Base-by-base conservation (phyloP, 345 rosid genomes). In the Euphorbia peplus region DNA sequence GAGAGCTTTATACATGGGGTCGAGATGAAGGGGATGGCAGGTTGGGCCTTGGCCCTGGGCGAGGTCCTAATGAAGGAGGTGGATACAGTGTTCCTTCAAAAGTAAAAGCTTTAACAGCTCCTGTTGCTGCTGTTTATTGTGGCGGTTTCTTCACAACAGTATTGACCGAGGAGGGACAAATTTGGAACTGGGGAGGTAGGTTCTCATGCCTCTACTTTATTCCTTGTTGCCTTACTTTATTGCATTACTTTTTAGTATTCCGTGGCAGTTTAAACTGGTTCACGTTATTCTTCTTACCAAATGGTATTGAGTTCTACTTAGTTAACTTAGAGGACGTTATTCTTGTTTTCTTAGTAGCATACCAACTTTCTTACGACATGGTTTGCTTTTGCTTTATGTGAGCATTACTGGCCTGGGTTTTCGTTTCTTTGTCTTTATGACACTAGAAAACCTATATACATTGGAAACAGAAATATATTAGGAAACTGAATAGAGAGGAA, bases 21-120 rank as follows among this genome's bases (percentile, higher is more conserved):
- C 82, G 96, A 78, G 97, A 93, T 58, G 96, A 93, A 81, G 99
- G 95, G 30, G 99, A 91, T 48, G 97, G 99, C 26, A 85, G 99
- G 73, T 79, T 93, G 66, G 99, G 99, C 57, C 93, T 91, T 21
- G 99, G 99, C 54, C 91, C 97, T 76, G 87, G 85, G 7, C 78
- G 87, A 28, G 97, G 99, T 56, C 99, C 96, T 46, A 90, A 91
- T 67, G 96, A 91, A 82, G 96, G 86, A 30, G 99, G 96, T 65
- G 92, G 97, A 63, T 87, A 85, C 60, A 88, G 99, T 76, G 81
- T 91, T 67, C 99, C 96, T n/a, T 88, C 88, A 66, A 79, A 78
- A 74, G 89, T 91, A 46, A 87, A 87, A 78, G 90, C 85, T 47
- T 77, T 91, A 32, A 75, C 89, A 22, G 83, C 78, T 16, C 91